A percentile compares a stretch with the other conserved stretches of the same genome.
These are phyloP conservation scores for Stentor roeselii DNA, from an alignment of 73 alveolate genomes.

Conservation along the genomic window DNA sequence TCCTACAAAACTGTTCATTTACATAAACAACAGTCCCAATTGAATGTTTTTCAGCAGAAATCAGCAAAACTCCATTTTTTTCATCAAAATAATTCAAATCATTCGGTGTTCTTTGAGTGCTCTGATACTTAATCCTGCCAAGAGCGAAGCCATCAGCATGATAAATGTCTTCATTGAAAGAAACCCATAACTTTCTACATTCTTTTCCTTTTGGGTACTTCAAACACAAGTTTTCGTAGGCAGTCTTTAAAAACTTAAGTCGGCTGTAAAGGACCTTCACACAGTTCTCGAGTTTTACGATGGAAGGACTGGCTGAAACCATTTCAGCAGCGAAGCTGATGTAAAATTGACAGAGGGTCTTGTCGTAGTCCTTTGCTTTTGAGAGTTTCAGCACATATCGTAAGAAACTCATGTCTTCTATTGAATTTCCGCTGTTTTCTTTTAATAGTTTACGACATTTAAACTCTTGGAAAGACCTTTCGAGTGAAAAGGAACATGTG, in stretches of 20 bases:
- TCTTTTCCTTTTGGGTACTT: background rate
- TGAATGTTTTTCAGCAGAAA: background rate
- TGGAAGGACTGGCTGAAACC: background rate
- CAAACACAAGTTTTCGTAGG: background rate
- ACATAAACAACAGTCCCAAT: background rate
- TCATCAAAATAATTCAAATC: background rate
- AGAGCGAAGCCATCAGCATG: background rate
- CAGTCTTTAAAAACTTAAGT: background rate
- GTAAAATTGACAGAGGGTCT: background rate
- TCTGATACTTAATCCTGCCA: background rate
- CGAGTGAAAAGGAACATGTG: background rate
- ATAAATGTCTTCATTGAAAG: background rate
- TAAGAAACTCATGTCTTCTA: background rate
- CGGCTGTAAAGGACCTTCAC: background rate
- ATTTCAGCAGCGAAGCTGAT: background rate
- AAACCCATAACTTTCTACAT: background rate
- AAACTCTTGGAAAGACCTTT: background rate
- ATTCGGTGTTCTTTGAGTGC: background rate
- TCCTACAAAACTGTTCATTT: background rate
- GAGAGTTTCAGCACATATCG: background rate
- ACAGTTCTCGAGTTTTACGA: background rate
- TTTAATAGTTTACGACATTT: background rate
- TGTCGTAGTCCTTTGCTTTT: background rate
- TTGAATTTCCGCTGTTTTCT: background rate
- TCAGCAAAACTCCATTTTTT: conserved; percentile 10